Evolutionary conservation across 257 asterid species (phyloP).

Genomic region (Scutellaria minor): DNA sequence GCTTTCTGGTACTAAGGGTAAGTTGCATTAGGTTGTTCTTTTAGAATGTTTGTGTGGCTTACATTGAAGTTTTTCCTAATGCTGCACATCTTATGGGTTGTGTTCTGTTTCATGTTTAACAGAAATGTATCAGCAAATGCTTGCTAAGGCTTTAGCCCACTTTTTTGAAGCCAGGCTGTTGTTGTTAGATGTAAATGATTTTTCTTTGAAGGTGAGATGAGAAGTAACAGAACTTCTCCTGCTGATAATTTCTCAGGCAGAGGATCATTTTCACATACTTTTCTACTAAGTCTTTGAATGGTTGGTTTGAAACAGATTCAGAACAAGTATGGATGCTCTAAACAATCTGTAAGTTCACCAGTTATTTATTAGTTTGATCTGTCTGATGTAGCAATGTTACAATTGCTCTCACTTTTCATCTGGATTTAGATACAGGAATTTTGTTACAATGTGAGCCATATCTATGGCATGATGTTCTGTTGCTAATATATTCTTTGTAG

Average conservation of each 20-base stretch:
- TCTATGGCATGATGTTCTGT: conserved; percentile 24
- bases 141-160: conserved; percentile 83
- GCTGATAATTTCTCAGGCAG: neutral
- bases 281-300: conserved; percentile 32
- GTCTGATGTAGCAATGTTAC: neutral
- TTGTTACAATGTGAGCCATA: neutral
- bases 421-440: no score
- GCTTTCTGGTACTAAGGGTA: conserved; percentile 89
- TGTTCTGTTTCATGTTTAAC: conserved; percentile 31
- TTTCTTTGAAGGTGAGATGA: conserved; percentile 66
- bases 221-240: neutral
- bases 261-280: conserved; percentile 3
- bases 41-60: neutral
- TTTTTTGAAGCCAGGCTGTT: conserved; percentile 70
- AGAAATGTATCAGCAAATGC: conserved; percentile 83
- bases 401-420: neutral
- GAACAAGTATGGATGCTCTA: conserved; percentile 72
- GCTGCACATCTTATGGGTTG: conserved; percentile 15
- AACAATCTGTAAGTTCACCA: conserved; percentile 59
- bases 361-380: conserved; percentile 18
- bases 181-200: conserved; percentile 70
- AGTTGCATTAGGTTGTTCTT: conserved; percentile 33
- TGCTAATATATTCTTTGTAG: conserved; percentile 47
- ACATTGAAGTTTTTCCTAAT: neutral
- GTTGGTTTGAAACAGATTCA: conserved; percentile 58